Base-by-base conservation (phyloP, 176 grass and related monocot species). In the Oropetium thomaeum region DNA sequence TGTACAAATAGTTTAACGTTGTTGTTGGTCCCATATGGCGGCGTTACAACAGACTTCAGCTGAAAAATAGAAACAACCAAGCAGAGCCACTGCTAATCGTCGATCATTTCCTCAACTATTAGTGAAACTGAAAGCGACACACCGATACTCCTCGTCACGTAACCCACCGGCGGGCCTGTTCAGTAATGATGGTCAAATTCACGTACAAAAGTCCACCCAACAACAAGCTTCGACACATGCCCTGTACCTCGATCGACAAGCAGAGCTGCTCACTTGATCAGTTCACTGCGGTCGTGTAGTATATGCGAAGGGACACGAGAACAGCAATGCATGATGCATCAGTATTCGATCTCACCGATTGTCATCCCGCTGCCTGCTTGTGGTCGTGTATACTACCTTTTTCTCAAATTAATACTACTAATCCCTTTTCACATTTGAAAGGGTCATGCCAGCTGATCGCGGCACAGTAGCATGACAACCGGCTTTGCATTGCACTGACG, bases 381-480 rank as follows among this genome's bases (percentile, higher is more conserved):
- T n/a, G n/a, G n/a, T n/a, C n/a, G n/a, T 34, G 66, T 22, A 15
- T 11, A 22, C 52, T 30, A 45, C 55, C 20, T 10, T 49, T 23
- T 70, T n/a, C n/a, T n/a, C n/a, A n/a, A n/a, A n/a, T n/a, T n/a
- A n/a, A n/a, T n/a, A n/a, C n/a, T n/a, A n/a, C 38, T 29, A 3
- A 15, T 25, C 58, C 30, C 31, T 7, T 79, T 34, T 45, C 79
- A 55, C 48, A 74, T 51, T 1, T 5, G 58, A 28, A 8, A 29
- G 39, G 43, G 42, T 14, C 5, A n/a, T n/a, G n/a, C n/a, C n/a
- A n/a, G n/a, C 14, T 80, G 10, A n/a, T 17, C 14, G 45, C n/a
- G n/a, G n/a, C 27, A 70, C 71, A 76, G 71, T 86, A 17, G 37
- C 29, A 5, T 17, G 77, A 86, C 83, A 75, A 35, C 54, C 45